Conservation (phyloP, 768 basidiomycete genomes). For the Rhizopogon sp. region DNA sequence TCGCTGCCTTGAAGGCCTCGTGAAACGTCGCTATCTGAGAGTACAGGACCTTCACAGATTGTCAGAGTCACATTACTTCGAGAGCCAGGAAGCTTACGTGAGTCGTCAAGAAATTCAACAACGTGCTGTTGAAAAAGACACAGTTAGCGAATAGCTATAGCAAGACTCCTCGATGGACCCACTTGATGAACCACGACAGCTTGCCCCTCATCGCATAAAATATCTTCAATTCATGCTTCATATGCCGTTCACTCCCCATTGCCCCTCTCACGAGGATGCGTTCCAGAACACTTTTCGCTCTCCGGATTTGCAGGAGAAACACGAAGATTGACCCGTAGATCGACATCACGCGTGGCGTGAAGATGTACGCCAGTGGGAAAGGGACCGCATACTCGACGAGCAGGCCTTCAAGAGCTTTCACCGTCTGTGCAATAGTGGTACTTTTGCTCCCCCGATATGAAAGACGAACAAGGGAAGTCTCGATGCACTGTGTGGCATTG, state of each 20-base stretch:
- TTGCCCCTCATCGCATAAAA: slow-evolving; percentile 76
- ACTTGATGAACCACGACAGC: slow-evolving; percentile 85
- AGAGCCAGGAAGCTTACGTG: slow-evolving; percentile 42
- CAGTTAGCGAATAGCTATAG: slow-evolving; percentile 1
- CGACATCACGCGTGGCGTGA: slow-evolving; percentile 50
- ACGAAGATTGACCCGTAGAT: slow-evolving; percentile 64
- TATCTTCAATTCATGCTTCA: slow-evolving; percentile 51
- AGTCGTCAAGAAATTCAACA: slow-evolving; percentile 69
- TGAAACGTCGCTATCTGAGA: slow-evolving; percentile 58
- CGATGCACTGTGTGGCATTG: slow-evolving; percentile 47
- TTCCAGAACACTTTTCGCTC: slow-evolving; percentile 70
- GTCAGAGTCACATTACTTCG: neutral
- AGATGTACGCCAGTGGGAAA: slow-evolving; percentile 78
- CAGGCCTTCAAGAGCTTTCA: slow-evolving; percentile 63
- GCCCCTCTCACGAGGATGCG: slow-evolving; percentile 61
- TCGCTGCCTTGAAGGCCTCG: slow-evolving; percentile 42
- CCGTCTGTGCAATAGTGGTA: slow-evolving; percentile 42
- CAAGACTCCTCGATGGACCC: slow-evolving; percentile 23
- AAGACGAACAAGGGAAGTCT: slow-evolving; percentile 65
- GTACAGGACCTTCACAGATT: slow-evolving; percentile 55
- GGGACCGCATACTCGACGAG: slow-evolving; percentile 76
- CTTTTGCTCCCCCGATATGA: slow-evolving; percentile 55
- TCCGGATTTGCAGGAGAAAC: slow-evolving; percentile 67
- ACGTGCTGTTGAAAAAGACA: slow-evolving; percentile 34
- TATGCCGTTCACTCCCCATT: slow-evolving; percentile 24